Evolutionary conservation across 495 filamentous ascomycete species (phyloP).

Genomic region (Neurospora sp.): DNA sequence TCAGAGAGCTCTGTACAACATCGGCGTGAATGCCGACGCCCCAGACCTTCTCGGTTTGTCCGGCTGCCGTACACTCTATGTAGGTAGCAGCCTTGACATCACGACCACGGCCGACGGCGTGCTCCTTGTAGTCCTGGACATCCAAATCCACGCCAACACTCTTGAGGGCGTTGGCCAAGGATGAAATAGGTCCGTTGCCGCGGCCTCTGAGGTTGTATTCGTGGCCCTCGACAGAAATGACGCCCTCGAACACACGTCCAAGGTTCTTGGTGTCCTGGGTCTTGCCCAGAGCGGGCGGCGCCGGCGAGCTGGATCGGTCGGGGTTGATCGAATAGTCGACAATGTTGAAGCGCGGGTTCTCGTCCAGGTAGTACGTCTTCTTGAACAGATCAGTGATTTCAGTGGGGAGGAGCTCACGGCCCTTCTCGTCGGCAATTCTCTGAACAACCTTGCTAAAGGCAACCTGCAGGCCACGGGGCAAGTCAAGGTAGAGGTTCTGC

Average conservation of each 20-base stretch:
- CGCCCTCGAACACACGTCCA: constrained; percentile 75
- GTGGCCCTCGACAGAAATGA: constrained; percentile 70
- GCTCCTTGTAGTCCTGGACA: constrained; percentile 92
- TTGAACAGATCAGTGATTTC: constrained; percentile 87
- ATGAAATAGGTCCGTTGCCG: constrained; percentile 86
- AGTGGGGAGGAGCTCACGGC: constrained; percentile 67
- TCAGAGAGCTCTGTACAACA: constrained; percentile 84
- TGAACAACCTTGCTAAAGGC: constrained; percentile 88
- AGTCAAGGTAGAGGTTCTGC: constrained; percentile 77
- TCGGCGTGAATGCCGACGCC: constrained; percentile 94
- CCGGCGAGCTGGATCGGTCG: constrained; percentile 71
- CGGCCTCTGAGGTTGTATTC: constrained; percentile 71
- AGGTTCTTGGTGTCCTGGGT: constrained; percentile 66
- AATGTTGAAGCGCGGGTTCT: constrained; percentile 73
- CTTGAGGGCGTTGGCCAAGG: constrained; percentile 71
- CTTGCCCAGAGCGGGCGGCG: constrained; percentile 56
- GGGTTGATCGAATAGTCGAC: constrained; percentile 88
- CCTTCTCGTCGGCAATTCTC: constrained; percentile 58
- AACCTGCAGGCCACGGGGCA: constrained; percentile 86
- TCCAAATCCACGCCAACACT: constrained; percentile 82
- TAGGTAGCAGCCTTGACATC: constrained; percentile 88
- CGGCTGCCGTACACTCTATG: constrained; percentile 77
- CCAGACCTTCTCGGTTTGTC: constrained; percentile 68
- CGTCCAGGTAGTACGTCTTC: constrained; percentile 70
- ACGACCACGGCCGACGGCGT: constrained; percentile 70